phyloP scores from a whole-genome alignment of 768 basidiomycete species.

The Plicaturopsis crispa region DNA sequence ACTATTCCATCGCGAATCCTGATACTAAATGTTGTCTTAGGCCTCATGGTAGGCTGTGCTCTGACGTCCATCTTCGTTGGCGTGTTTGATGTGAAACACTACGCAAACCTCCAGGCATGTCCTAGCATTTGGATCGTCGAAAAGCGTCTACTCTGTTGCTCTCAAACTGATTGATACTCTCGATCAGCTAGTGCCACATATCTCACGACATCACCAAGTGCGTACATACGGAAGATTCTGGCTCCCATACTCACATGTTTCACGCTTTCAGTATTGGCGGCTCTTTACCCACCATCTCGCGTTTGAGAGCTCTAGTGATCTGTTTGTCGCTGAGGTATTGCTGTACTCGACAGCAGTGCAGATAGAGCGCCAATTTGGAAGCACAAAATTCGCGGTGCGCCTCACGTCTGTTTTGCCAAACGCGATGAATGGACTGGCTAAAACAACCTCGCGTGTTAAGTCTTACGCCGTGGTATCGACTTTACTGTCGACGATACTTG shows the following conservation, averaged over 20 bases:
- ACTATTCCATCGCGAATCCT: background rate
- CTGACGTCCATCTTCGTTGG: constrained; percentile 68
- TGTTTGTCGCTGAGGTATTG: constrained; percentile 68
- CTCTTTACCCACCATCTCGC: constrained; percentile 65
- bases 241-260: constrained; percentile 23
- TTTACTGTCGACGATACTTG: constrained; percentile 57
- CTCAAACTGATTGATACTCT: constrained; percentile 8
- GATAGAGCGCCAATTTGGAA: constrained; percentile 83
- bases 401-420: background rate
- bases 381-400: constrained; percentile 79
- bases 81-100: constrained; percentile 82
- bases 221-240: constrained; percentile 13
- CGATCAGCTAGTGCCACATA: constrained; percentile 71
- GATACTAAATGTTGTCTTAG: constrained; percentile 28
- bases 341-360: constrained; percentile 64
- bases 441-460: constrained; percentile 28
- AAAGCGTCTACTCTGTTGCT: background rate
- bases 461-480: constrained; percentile 71
- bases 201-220: constrained; percentile 88
- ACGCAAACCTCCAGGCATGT: constrained; percentile 75
- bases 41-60: constrained; percentile 68
- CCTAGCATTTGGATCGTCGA: background rate
- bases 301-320: constrained; percentile 80
- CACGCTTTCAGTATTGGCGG: constrained; percentile 71
- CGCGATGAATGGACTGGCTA: too few relatives aligned